A percentile compares a stretch with the other conserved stretches of the same genome.
Conservation (phyloP, 768 basidiomycete species). For the Leccinellum rugosiceps region DNA sequence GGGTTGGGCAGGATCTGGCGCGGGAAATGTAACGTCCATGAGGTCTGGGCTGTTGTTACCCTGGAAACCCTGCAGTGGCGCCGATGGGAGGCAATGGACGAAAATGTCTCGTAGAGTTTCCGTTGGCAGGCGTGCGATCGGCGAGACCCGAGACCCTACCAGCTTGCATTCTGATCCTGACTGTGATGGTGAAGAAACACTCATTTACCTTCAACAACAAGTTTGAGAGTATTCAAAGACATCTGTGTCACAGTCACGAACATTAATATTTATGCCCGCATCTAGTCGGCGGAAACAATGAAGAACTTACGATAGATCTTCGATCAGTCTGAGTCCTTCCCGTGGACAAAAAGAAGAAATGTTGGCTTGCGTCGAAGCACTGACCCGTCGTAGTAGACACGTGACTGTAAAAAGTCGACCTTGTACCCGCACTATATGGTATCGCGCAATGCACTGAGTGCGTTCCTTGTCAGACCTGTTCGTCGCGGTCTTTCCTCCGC, state of each 20-base stretch:
- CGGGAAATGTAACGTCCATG: neutral
- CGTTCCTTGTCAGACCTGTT: slow-evolving; percentile 7
- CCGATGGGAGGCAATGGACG: neutral
- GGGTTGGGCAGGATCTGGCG: neutral
- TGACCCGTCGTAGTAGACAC: too few relatives aligned
- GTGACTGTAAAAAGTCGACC: too few relatives aligned
- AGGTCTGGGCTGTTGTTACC: neutral
- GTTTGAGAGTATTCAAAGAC: neutral
- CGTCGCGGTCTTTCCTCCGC: slow-evolving; percentile 17
- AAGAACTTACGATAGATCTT: too few relatives aligned
- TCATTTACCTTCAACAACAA: neutral
- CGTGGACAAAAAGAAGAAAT: too few relatives aligned
- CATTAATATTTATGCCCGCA: neutral
- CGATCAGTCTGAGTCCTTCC: too few relatives aligned
- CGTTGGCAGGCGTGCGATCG: neutral
- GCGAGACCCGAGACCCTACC: neutral
- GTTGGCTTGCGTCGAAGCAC: too few relatives aligned
- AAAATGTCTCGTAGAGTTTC: neutral
- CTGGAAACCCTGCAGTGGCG: neutral
- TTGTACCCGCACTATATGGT: too few relatives aligned
- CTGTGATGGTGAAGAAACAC: neutral
- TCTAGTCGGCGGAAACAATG: neutral
- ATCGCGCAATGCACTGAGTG: slow-evolving; percentile 13
- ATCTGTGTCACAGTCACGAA: neutral
- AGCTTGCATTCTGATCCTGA: neutral